phyloP scores from a whole-genome alignment of 768 basidiomycete genomes.

The Myochromella boudieri region DNA sequence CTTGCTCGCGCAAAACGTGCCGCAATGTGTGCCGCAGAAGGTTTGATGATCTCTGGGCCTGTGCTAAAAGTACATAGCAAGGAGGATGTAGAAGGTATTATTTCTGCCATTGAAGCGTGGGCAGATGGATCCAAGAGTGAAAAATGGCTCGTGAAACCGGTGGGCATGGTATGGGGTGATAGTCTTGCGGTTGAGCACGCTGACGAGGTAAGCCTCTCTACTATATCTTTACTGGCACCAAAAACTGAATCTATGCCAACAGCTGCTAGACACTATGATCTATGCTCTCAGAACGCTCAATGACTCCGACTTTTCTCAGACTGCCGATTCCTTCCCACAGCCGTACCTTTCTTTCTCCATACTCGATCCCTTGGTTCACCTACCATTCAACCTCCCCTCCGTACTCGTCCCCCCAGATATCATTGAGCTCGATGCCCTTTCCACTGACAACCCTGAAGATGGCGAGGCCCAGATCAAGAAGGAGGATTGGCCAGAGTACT shows the following conservation, averaged over 20 bases:
- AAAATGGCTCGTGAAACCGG: constrained; percentile 68
- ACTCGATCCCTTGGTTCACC: constrained; percentile 34
- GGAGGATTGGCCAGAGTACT: constrained; percentile 81
- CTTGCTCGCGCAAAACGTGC: constrained; percentile 82
- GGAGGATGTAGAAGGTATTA: constrained; percentile 63
- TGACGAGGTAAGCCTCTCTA: constrained; percentile 54
- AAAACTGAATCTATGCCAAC: constrained; percentile 7
- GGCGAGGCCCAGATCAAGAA: constrained; percentile 75
- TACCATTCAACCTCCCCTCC: constrained; percentile 68
- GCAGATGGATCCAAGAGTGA: constrained; percentile 57
- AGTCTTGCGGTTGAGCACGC: constrained; percentile 44
- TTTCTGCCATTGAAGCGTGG: constrained; percentile 70
- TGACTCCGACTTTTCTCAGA: constrained; percentile 56
- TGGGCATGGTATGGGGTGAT: constrained; percentile 50
- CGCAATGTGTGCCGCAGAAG: constrained; percentile 79
- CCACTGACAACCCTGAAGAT: constrained; percentile 65
- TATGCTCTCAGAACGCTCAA: constrained; percentile 62
- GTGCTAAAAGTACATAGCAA: constrained; percentile 61
- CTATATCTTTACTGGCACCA: background rate
- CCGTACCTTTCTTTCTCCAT: constrained; percentile 57
- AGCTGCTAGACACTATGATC: constrained; percentile 80
- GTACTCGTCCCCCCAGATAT: constrained; percentile 88
- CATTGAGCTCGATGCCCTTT: constrained; percentile 74
- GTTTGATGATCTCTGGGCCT: constrained; percentile 73
- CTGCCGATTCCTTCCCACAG: constrained; percentile 56